Base-by-base conservation (phyloP, 2,329 filamentous ascomycete species). In the Pestalotiopsis sp. region DNA sequence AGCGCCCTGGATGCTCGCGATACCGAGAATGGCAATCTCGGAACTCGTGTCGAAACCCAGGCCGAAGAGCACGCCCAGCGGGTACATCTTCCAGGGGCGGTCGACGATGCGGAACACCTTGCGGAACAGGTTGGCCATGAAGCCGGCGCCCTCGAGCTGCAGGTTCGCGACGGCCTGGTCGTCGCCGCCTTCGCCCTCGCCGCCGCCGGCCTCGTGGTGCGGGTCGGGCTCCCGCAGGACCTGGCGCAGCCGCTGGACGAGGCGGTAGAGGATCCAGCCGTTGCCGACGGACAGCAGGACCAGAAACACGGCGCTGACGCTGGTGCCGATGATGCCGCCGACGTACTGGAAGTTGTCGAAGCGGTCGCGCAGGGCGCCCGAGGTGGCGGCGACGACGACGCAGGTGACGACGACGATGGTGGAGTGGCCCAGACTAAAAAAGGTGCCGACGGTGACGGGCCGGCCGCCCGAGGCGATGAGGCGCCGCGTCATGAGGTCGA, bases 41-140 rank as follows among this genome's bases (percentile, higher is more conserved):
- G 93, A 97, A 56, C 93, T 97, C 0, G 96, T 98, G 78, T 98
- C 96, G 78, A 99, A 98, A 0, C 95, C 96, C 0, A 98, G 85
- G 0, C 95, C 96, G 75, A 95, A 98, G 4, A 98, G 83, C 0
- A 98, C 86, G 0, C 95, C 95, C 0, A 97, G 83, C 0, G 94
- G 94, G 73, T 97, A 96, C 94, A 97, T 97, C 80, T 98, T 98
- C 95, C 95, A 98, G 0, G 93, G 92, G 4, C 88, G 82, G 73
- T 92, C 89, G 39, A 92, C 85, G 27, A 97, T 83, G 57, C 88
- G 90, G 80, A 98, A 98, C 70, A 97, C 85, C 70, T 85, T 88
- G 68, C 92, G 90, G 66, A 98, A 88, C 1, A 96, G 77, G 0
- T 84, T 83, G 31, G 92, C 91, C 52, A 98, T 80, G 66, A 94